Evolutionary conservation across 176 grass and related monocot genomes (phyloP), one percentile per base, ranked within the genome.

Genomic region (Phoenix roebelenii): DNA sequence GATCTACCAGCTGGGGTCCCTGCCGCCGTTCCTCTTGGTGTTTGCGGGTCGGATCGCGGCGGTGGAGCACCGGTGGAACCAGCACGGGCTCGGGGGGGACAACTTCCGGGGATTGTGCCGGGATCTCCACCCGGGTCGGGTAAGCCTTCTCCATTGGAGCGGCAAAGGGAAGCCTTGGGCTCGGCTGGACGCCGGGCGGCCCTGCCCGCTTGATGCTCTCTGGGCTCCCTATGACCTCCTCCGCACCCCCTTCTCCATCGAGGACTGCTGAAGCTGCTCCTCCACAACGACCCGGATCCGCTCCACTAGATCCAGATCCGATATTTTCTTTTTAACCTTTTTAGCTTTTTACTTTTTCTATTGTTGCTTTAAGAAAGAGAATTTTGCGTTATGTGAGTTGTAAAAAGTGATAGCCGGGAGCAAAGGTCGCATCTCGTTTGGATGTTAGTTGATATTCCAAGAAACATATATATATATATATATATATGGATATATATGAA

Each of bases 191-290:
- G 65, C 65, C n/a, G 65, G 65, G 3, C 65, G 65, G 52, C 65
- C 65, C 3, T 68, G 65, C 52, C 65, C 65, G 15, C n/a, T 68
- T 2, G 65, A 68, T n/a, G 65, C 52, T 1, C 52, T 68, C 52
- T 68, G 65, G 65, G 52, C 65, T 7, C 65, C 65, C 5, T 68
- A 68, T 25, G 65, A 68, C 7, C 65, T 68, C 65, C 65, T 55
- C 65, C 65, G 18, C 16, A 3, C 17, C 18, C n/a, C 65, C 25
- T 30, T 68, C 52, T 51, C 65, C 65, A 68, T 68, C 53, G 26
- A 57, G n/a, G 65, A 68, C 5, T 68, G 52, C n/a, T 68, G 18
- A 68, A 28, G 28, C 28, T 3, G 6, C 35, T 14, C 35, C 35
- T 1, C 52, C 26, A 19, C 2, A 1, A 3, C 23, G 16, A n/a